phyloP scores from a whole-genome alignment of 768 basidiomycete genomes.

The Lentinula edodes region DNA sequence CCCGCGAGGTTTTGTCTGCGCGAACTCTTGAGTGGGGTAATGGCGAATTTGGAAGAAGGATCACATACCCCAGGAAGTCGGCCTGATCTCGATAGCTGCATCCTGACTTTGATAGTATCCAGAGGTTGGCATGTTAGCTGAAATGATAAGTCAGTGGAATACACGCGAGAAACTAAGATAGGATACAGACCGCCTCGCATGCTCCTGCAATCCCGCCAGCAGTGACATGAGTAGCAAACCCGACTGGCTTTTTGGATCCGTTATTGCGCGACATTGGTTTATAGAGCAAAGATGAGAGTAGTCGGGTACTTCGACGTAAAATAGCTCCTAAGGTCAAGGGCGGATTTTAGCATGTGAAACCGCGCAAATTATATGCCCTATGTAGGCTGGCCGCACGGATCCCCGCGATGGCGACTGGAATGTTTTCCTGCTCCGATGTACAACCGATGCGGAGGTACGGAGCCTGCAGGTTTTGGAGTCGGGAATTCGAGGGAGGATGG shows the following conservation, averaged over 20 bases:
- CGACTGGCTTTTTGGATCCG: constrained; percentile 68
- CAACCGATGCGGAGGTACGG: background rate
- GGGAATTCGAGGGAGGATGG: background rate
- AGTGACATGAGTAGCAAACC: constrained; percentile 85
- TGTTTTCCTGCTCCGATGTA: background rate
- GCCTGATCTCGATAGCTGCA: constrained; percentile 91
- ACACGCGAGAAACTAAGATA: background rate
- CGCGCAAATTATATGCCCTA: background rate
- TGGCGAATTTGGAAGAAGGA: background rate
- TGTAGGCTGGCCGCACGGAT: background rate
- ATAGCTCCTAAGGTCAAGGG: background rate
- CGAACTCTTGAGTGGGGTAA: background rate
- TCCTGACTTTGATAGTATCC: constrained; percentile 99
- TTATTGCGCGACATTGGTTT: constrained; percentile 41
- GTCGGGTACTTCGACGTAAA: background rate
- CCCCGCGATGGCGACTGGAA: background rate
- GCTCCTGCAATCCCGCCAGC: constrained; percentile 94
- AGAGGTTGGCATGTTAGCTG: constrained; percentile 86
- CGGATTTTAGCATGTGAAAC: constrained; percentile 2
- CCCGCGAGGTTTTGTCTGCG: constrained; percentile 84
- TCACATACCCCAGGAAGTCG: constrained; percentile 73
- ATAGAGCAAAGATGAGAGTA: background rate
- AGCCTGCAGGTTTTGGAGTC: background rate
- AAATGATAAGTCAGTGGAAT: background rate
- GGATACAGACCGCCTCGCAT: constrained; percentile 75